Evolutionary conservation across 2,329 filamentous ascomycete species (phyloP).

Genomic region (Cercospora beticola): DNA sequence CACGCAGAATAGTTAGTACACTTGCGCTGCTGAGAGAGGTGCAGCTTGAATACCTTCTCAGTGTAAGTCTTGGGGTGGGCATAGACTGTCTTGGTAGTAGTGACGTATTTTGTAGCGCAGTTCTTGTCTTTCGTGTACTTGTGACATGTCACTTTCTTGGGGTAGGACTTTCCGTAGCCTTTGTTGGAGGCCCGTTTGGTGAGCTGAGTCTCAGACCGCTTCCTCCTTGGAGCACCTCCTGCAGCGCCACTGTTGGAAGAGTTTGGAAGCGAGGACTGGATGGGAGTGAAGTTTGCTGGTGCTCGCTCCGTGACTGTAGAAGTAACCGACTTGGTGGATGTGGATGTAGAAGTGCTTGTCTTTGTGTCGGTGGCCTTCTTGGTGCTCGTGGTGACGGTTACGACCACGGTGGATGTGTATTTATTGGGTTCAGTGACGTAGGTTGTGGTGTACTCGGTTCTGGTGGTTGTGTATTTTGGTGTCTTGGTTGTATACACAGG

Average conservation of each 20-base stretch:
- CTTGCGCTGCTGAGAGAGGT: background rate
- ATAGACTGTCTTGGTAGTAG: background rate
- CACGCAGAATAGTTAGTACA: background rate
- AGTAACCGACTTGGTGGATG: background rate
- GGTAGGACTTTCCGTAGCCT: background rate
- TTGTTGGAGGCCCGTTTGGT: background rate
- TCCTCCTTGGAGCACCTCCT: background rate
- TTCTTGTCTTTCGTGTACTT: background rate
- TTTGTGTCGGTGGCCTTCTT: background rate
- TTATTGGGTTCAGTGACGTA: background rate
- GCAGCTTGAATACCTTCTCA: background rate
- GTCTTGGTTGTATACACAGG: background rate
- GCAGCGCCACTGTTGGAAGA: background rate
- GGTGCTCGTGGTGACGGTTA: background rate
- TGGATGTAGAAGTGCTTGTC: background rate
- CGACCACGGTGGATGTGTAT: background rate
- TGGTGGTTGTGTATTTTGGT: background rate
- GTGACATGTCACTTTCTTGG: background rate
- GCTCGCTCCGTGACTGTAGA: background rate
- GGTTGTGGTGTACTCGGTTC: background rate
- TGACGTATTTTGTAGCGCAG: background rate
- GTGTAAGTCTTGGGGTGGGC: background rate
- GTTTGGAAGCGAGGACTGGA: background rate
- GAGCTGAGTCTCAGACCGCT: background rate
- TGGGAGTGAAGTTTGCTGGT: background rate